These are phyloP conservation scores for Coniosporium tulheliwenetii DNA, from an alignment of 2,329 filamentous ascomycete genomes.

Conservation along the genomic window DNA sequence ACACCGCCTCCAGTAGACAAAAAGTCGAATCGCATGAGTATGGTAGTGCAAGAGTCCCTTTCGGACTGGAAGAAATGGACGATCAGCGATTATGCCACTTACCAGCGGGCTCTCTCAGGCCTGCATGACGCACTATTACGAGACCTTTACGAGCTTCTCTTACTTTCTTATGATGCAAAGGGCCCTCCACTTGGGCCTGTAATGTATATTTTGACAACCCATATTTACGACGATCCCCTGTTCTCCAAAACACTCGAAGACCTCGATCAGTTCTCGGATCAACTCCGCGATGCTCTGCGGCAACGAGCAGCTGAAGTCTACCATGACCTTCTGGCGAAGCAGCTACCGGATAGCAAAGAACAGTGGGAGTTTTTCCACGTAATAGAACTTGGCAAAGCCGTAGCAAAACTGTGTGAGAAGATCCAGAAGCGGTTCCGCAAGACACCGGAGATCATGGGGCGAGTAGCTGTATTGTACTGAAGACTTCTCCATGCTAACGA, in stretches of 20 bases:
- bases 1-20: slow-evolving; percentile 44
- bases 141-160: slow-evolving; percentile 75
- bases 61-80: slow-evolving; percentile 36
- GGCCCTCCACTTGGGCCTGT: slow-evolving; percentile 65
- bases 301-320: slow-evolving; percentile 69
- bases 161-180: slow-evolving; percentile 80
- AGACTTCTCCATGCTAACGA: background rate
- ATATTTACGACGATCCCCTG: slow-evolving; percentile 63
- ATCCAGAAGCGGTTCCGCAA: slow-evolving; percentile 87
- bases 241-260: slow-evolving; percentile 61
- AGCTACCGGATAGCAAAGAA: slow-evolving; percentile 65
- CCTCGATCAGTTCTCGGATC: slow-evolving; percentile 52
- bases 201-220: slow-evolving; percentile 65
- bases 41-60: slow-evolving; percentile 22
- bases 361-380: slow-evolving; percentile 87
- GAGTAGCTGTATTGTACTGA: slow-evolving; percentile 6
- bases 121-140: slow-evolving; percentile 72
- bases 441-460: slow-evolving; percentile 74
- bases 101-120: slow-evolving; percentile 58
- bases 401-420: slow-evolving; percentile 71
- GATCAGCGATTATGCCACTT: slow-evolving; percentile 34
- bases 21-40: slow-evolving; percentile 36
- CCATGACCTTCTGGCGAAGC: slow-evolving; percentile 57
- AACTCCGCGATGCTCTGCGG: slow-evolving; percentile 56
- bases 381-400: slow-evolving; percentile 71